Evolutionary conservation across 768 basidiomycete genomes (phyloP).

Genomic region (Calocybe gangraenosa): DNA sequence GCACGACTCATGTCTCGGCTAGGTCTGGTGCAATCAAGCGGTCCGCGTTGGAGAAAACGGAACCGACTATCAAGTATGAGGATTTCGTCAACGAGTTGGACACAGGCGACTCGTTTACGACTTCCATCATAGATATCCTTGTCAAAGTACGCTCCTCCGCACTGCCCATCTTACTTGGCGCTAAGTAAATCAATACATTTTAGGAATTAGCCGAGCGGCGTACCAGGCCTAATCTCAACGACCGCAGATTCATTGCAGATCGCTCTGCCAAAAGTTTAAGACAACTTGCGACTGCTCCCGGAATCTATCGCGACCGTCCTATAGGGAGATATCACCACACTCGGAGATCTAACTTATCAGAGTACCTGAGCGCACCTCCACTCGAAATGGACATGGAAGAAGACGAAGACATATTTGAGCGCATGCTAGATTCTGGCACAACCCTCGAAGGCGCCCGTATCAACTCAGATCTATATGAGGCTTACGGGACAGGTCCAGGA

Average conservation of each 20-base stretch:
- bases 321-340: slow-evolving; percentile 29
- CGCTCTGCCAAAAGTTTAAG: slow-evolving; percentile 62
- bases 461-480: slow-evolving; percentile 63
- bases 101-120: slow-evolving; percentile 76
- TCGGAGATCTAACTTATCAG: slow-evolving; percentile 41
- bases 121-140: slow-evolving; percentile 68
- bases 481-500: slow-evolving; percentile 33
- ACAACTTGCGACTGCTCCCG: slow-evolving; percentile 47
- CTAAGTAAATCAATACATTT: slow-evolving; percentile 3
- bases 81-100: slow-evolving; percentile 74
- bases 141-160: slow-evolving; percentile 56
- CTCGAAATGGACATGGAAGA: slow-evolving; percentile 60
- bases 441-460: slow-evolving; percentile 52
- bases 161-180: neutral
- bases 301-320: slow-evolving; percentile 45
- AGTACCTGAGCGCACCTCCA: slow-evolving; percentile 49
- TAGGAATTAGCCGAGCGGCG: slow-evolving; percentile 79
- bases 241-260: slow-evolving; percentile 63
- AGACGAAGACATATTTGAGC: slow-evolving; percentile 61
- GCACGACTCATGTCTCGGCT: slow-evolving; percentile 6
- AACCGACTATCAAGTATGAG: slow-evolving; percentile 68
- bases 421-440: slow-evolving; percentile 34
- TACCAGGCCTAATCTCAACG: slow-evolving; percentile 44
- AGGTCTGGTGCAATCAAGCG: slow-evolving; percentile 75
- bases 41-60: slow-evolving; percentile 57